Base-by-base conservation (phyloP, 805 yeast species). In the Nadsonia fulvescens region DNA sequence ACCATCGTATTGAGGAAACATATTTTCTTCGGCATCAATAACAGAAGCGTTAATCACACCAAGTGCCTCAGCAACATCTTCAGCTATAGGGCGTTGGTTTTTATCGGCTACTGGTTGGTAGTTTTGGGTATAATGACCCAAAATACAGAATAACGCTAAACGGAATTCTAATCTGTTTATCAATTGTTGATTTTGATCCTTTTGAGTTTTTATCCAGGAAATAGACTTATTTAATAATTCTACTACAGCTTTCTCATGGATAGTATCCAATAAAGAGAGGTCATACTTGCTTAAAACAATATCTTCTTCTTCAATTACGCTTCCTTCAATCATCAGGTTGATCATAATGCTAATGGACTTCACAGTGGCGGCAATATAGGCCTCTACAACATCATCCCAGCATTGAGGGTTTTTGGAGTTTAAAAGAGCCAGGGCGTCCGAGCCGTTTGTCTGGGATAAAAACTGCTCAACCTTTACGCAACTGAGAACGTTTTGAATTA, bases 401-500 rank as follows among this genome's bases (percentile, higher is more conserved):
- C 30, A 17, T 8, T 13, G 10, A 8, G 34, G 22, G 5, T 29
- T 25, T 7, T 14, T 18, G 13, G n/a, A 26, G 8, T 14, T 14
- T 3, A 9, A 20, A 2, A 21, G 15, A n/a, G 23, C 24, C 4
- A 27, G 22, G 5, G 27, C 37, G 13, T 15, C 12, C 10, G 18
- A 29, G 15, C 14, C 24, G 20, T 15, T 26, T 13, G 14, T 15
- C 14, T 15, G 22, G 4, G n/a, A n/a, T 12, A 27, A 16, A 18
- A 21, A 15, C 11, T 20, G 14, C 37, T 75, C 81, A 12, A 81
- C 70, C 39, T 71, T 73, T 12, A 77, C 53, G 40, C 83, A 75
- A 35, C 91, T 68, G 23, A 81, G 52, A 1, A 86, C 63, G 1
- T 86, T 77, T 12, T 72, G 76, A n/a, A 81, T 65, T 23, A 81